Percentiles rank a stretch among this genome's conserved stretches.
These are phyloP conservation scores for Ceratocystis smalleyi DNA, from an alignment of 2,329 filamentous ascomycete species.

Conservation along the genomic window DNA sequence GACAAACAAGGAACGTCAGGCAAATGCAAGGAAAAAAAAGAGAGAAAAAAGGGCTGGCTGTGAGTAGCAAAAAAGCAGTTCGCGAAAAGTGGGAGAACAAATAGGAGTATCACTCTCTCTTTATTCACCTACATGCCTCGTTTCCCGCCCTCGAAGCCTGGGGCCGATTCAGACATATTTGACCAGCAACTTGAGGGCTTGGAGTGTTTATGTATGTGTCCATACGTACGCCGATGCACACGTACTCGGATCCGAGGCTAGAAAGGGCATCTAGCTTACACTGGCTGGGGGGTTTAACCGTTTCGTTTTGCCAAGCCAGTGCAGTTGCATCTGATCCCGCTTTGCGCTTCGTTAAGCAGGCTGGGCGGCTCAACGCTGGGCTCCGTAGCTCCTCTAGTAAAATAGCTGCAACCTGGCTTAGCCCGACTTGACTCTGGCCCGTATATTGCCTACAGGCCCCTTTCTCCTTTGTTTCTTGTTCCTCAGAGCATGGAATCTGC, in stretches of 20 bases:
- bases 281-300: too few species aligned
- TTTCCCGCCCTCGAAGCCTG: background rate
- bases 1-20: background rate
- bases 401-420: too few species aligned
- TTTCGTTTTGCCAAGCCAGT: too few species aligned
- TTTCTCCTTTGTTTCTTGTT: background rate
- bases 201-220: background rate
- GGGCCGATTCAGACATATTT: background rate
- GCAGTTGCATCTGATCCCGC: too few species aligned
- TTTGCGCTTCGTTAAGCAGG: too few species aligned
- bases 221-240: background rate
- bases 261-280: too few species aligned
- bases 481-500: background rate
- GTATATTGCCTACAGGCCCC: too few species aligned
- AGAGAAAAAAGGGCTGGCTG: background rate
- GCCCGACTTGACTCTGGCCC: too few species aligned
- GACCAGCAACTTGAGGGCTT: background rate
- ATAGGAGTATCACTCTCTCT: background rate
- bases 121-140: background rate
- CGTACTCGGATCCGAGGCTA: too few species aligned
- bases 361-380: too few species aligned
- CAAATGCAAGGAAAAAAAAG: background rate
- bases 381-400: too few species aligned
- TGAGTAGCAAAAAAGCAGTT: background rate
- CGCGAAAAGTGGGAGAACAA: background rate